phyloP scores from a whole-genome alignment of 345 rosid species.

The Moringa oleifera region DNA sequence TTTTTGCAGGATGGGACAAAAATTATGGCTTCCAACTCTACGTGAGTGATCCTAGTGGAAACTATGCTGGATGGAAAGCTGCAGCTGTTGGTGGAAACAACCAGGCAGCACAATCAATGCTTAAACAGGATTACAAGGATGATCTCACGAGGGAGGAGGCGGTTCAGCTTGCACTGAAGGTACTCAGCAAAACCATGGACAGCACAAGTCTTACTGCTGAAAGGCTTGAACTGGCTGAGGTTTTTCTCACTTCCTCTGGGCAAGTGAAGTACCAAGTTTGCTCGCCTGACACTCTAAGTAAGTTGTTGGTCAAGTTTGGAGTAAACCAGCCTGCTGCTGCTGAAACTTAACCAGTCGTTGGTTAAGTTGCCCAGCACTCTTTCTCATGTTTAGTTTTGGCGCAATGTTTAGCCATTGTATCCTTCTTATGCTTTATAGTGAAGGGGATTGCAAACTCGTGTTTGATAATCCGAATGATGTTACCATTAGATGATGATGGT shows the following conservation, averaged over 20 bases:
- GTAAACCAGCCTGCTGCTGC: constrained; percentile 80
- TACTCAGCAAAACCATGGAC: constrained; percentile 95
- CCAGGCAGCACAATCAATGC: constrained; percentile 97
- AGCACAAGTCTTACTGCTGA: constrained; percentile 93
- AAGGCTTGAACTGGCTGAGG: constrained; percentile 91
- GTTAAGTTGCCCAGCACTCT: not conserved
- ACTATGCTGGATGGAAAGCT: constrained; percentile 96
- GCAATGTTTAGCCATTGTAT: not conserved
- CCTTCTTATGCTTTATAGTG: not conserved
- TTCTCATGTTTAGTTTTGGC: not conserved
- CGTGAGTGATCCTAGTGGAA: constrained; percentile 96
- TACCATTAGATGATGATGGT: not conserved
- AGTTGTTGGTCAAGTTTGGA: constrained; percentile 71
- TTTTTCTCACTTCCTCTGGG: constrained; percentile 70
- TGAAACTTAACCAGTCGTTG: constrained; percentile 50
- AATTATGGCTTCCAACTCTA: constrained; percentile 87
- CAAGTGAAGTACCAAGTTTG: constrained; percentile 84
- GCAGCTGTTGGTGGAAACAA: constrained; percentile 95
- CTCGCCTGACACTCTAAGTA: constrained; percentile 66
- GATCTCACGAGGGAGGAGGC: constrained; percentile 88
- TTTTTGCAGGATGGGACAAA: constrained; percentile 97
- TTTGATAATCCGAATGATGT: not conserved
- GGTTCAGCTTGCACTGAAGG: constrained; percentile 83
- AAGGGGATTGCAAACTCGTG: not conserved
- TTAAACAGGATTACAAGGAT: constrained; percentile 94